Evolutionary conservation across 306 rosid species (phyloP).

Genomic region (Lathyrus aphaca): DNA sequence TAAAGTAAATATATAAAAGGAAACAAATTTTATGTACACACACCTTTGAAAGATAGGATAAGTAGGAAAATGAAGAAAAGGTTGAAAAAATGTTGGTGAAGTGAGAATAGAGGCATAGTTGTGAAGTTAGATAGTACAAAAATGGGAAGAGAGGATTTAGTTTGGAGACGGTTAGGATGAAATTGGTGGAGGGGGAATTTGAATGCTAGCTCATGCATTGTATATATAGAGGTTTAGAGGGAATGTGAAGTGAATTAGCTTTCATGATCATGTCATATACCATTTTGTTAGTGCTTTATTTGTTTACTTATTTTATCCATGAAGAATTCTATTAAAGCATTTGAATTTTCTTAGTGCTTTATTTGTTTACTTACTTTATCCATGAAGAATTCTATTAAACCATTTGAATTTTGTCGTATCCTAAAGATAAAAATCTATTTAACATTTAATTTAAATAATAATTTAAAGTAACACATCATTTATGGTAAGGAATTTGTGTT

Average conservation of each 20-base stretch:
- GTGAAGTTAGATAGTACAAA: not conserved
- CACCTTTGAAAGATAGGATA: conserved; percentile 55
- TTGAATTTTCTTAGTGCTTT: not conserved
- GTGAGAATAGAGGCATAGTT: conserved; percentile 41
- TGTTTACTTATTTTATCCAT: not conserved
- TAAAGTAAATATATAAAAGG: too few species aligned
- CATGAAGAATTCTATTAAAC: not conserved
- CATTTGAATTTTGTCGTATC: too few species aligned
- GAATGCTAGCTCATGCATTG: conserved; percentile 28
- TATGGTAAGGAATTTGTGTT: too few species aligned
- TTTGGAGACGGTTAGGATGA: not conserved
- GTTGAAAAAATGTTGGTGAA: conserved; percentile 37
- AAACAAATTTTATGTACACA: not conserved
- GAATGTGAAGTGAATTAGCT: not conserved
- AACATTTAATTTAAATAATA: too few species aligned
- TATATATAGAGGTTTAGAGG: conserved; percentile 30
- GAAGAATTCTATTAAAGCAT: not conserved
- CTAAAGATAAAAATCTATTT: too few species aligned
- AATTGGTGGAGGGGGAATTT: conserved; percentile 47
- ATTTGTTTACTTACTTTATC: not conserved
- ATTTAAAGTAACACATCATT: too few species aligned
- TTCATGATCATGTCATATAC: conserved; percentile 2
- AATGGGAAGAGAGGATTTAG: not conserved
- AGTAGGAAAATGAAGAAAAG: conserved; percentile 38
- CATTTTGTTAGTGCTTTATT: not conserved